These are phyloP conservation scores for Termitomyces bulborhizus DNA, from an alignment of 768 basidiomycete species.

Conservation along the genomic window DNA sequence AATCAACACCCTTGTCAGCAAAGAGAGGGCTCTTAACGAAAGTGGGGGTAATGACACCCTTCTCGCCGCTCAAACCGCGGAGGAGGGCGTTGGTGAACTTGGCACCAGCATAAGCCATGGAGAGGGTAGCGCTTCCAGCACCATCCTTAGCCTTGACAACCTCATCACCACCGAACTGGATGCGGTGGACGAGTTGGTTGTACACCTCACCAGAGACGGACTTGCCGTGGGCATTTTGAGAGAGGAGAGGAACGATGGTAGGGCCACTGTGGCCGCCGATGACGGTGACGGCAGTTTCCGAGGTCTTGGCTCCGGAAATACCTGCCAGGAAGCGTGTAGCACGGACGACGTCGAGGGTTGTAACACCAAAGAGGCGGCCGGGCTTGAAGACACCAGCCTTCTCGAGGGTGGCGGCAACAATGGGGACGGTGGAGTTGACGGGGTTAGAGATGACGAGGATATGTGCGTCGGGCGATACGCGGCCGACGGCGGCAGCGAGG, in stretches of 20 bases:
- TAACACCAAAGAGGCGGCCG: conserved; percentile 87
- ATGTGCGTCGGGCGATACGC: conserved; percentile 85
- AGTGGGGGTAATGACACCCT: conserved; percentile 77
- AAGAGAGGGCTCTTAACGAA: conserved; percentile 89
- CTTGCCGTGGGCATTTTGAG: conserved; percentile 70
- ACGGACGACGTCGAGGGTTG: conserved; percentile 97
- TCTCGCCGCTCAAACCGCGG: conserved; percentile 82
- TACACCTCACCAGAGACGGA: conserved; percentile 68
- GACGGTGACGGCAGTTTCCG: conserved; percentile 71
- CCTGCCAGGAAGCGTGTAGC: conserved; percentile 84
- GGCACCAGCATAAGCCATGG: conserved; percentile 94
- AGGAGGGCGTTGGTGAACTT: conserved; percentile 83
- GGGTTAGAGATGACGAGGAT: conserved; percentile 98
- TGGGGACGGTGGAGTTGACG: conserved; percentile 96
- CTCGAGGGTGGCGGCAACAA: conserved; percentile 87
- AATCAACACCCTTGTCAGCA: conserved; percentile 81
- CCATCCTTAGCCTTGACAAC: conserved; percentile 98
- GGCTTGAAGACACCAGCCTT: conserved; percentile 93
- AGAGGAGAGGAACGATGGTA: conserved; percentile 96
- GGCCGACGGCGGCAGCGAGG: conserved; percentile 83
- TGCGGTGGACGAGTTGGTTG: conserved; percentile 80
- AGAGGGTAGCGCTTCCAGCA: conserved; percentile 89
- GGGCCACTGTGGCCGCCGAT: conserved; percentile 94
- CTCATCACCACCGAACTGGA: conserved; percentile 98
- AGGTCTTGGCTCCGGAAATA: conserved; percentile 58